These are phyloP conservation scores for Cyanidium caldarium DNA, from an alignment of 23 red algal genomes.

Conservation along the genomic window DNA sequence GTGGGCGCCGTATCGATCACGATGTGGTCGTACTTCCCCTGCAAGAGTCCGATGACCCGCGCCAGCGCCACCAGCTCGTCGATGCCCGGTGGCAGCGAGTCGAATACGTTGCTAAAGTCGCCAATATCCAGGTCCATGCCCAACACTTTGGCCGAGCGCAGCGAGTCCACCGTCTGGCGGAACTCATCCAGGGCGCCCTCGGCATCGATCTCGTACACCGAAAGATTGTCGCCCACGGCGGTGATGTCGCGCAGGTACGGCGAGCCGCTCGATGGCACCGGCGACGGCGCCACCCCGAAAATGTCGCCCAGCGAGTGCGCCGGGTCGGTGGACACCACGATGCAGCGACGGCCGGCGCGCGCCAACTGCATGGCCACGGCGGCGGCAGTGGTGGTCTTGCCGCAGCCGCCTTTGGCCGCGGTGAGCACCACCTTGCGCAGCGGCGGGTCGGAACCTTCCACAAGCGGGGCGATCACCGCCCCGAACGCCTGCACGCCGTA, in stretches of 20 bases:
- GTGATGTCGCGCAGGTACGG: slow-evolving; percentile 4
- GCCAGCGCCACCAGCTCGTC: slow-evolving; percentile 89
- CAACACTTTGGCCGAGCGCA: not conserved
- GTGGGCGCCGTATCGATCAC: slow-evolving; percentile 95
- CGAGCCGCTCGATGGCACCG: too few relatives aligned
- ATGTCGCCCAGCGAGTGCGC: slow-evolving; percentile 91
- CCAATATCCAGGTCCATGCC: slow-evolving; percentile 41
- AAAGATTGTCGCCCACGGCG: slow-evolving; percentile 21
- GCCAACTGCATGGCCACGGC: slow-evolving; percentile 45
- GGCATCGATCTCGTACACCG: slow-evolving; percentile 79
- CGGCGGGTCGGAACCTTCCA: not conserved
- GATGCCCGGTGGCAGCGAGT: slow-evolving; percentile 79
- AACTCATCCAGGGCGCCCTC: slow-evolving; percentile 63
- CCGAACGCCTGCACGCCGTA: slow-evolving; percentile 36
- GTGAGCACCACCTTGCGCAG: slow-evolving; percentile 39
- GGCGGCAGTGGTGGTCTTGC: slow-evolving; percentile 61
- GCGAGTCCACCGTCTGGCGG: slow-evolving; percentile 9
- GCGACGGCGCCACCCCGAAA: slow-evolving; percentile 19
- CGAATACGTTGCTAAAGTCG: slow-evolving; percentile 78
- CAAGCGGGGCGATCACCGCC: not conserved
- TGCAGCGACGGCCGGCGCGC: slow-evolving; percentile 34
- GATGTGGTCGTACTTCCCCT: slow-evolving; percentile 61
- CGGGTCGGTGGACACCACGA: slow-evolving; percentile 86
- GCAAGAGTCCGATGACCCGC: slow-evolving; percentile 63
- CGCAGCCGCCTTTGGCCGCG: slow-evolving; percentile 87